A percentile compares a stretch with the other conserved stretches of the same genome.
Evolutionary conservation across 768 basidiomycete genomes (phyloP).

Genomic region (Phylloporus scabripes): DNA sequence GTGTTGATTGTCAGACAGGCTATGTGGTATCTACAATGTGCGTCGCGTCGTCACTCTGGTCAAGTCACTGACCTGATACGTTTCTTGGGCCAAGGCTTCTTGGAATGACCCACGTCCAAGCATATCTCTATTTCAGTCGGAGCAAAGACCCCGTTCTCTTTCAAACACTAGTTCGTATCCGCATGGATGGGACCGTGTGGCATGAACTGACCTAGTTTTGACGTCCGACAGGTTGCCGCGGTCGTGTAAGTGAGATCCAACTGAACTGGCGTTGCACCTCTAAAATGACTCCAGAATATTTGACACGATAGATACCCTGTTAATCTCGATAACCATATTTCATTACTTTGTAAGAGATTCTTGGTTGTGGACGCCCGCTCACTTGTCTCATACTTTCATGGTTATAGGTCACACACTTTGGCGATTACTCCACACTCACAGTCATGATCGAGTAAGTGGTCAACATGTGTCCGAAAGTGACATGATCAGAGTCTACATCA

Average conservation of each 20-base stretch:
- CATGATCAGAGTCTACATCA: not conserved
- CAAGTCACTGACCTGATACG: not conserved
- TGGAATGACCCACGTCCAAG: slow-evolving; percentile 5
- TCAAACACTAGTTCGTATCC: slow-evolving; percentile 1
- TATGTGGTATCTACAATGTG: slow-evolving; percentile 8
- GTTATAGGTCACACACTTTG: slow-evolving; percentile 1
- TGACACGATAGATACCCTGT: not conserved
- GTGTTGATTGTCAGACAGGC: slow-evolving; percentile 1
- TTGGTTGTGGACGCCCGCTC: not conserved
- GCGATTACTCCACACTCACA: not conserved
- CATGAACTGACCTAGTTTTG: not conserved
- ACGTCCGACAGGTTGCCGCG: not conserved
- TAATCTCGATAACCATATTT: not conserved
- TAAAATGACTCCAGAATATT: not conserved
- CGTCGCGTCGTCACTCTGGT: not conserved
- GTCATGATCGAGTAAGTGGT: not conserved
- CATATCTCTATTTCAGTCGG: slow-evolving; percentile 2
- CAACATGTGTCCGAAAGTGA: not conserved
- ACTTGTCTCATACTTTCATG: not conserved
- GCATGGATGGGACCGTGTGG: no score
- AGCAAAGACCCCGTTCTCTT: slow-evolving; percentile 1
- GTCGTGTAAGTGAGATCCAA: not conserved
- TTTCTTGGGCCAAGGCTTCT: slow-evolving; percentile 1
- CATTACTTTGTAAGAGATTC: slow-evolving; percentile 4
- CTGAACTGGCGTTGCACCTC: not conserved